These are phyloP conservation scores for Symbiodinium pilosum DNA, from an alignment of 73 alveolate genomes.

Conservation along the genomic window DNA sequence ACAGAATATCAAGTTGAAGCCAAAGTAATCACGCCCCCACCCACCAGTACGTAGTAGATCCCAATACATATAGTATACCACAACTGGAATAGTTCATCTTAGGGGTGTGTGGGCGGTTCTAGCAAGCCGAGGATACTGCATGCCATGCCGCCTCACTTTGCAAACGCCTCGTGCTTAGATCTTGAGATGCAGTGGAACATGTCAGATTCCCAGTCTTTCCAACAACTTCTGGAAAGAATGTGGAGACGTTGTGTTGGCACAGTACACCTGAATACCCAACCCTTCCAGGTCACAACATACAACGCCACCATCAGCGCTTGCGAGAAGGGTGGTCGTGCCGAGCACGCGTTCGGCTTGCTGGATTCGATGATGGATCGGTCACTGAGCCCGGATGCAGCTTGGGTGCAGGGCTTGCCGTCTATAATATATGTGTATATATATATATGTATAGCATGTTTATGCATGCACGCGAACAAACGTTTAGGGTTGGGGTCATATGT, in stretches of 20 bases:
- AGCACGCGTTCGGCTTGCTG: background rate
- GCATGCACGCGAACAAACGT: too few relatives aligned
- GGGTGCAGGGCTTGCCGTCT: background rate
- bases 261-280: background rate
- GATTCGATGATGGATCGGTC: conserved; percentile 22
- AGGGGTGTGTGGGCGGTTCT: background rate
- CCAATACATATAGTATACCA: too few relatives aligned
- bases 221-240: background rate
- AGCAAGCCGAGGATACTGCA: conserved; percentile 1
- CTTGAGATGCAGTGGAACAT: too few relatives aligned
- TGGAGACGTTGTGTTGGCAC: background rate
- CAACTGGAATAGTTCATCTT: background rate
- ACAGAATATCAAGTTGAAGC: too few relatives aligned
- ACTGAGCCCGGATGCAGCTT: conserved; percentile 40
- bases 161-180: too few relatives aligned
- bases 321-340: background rate
- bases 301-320: conserved; percentile 90
- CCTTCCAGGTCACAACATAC: conserved; percentile 35
- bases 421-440: background rate
- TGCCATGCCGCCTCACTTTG: conserved; percentile 29
- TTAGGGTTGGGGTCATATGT: too few relatives aligned
- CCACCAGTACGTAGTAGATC: too few relatives aligned
- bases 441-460: too few relatives aligned
- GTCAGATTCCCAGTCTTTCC: too few relatives aligned
- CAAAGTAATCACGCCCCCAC: too few relatives aligned